Evolutionary conservation across 2,329 filamentous ascomycete species (phyloP).

Genomic region (Fusarium fracticaudum): DNA sequence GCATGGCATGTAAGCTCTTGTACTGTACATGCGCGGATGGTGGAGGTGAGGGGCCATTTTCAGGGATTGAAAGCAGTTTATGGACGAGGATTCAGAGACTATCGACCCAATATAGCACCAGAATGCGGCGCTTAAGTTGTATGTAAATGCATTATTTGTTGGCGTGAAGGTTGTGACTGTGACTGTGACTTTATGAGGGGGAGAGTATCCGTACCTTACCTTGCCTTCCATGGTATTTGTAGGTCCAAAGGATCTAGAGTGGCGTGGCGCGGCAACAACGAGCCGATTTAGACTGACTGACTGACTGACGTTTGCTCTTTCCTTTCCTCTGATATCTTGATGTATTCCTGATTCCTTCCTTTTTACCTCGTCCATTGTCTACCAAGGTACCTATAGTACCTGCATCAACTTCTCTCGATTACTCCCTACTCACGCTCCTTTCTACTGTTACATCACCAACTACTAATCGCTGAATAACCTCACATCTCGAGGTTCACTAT

Average conservation of each 20-base stretch:
- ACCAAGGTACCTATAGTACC: neutral
- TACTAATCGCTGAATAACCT: neutral
- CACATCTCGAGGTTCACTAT: neutral
- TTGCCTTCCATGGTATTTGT: neutral
- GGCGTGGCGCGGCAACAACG: neutral
- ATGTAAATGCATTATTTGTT: constrained; percentile 1
- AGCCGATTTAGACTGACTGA: constrained; percentile 1
- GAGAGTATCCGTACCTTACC: neutral
- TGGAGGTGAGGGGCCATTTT: constrained; percentile 14
- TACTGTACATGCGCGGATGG: neutral
- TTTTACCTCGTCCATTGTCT: neutral
- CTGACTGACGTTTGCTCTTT: constrained; percentile 5
- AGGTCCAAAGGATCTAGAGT: constrained; percentile 1
- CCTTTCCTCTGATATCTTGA: neutral
- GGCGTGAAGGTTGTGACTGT: neutral
- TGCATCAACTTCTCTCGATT: neutral
- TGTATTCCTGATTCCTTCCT: neutral
- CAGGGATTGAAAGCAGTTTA: constrained; percentile 1
- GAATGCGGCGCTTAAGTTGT: constrained; percentile 14
- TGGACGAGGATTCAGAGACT: constrained; percentile 10
- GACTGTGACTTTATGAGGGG: neutral
- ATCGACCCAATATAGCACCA: constrained; percentile 21
- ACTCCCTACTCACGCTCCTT: neutral
- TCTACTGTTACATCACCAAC: neutral
- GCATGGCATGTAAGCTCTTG: constrained; percentile 9